phyloP scores from a whole-genome alignment of 2,329 filamentous ascomycete species.

The Neopestalotiopsis rosae region DNA sequence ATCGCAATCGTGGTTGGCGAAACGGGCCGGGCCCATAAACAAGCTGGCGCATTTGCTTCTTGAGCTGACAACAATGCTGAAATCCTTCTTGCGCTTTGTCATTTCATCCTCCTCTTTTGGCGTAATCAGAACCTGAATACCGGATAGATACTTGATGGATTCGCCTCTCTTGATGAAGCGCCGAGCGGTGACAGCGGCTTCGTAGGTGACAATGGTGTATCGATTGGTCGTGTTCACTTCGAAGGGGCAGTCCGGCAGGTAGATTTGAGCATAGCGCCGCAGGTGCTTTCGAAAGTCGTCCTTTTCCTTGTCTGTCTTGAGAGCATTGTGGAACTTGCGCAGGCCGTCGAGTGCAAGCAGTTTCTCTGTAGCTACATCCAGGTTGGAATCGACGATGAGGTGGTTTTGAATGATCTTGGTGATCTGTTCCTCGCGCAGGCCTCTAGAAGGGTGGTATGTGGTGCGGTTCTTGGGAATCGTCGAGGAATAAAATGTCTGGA shows the following conservation, averaged over 20 bases:
- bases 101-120: constrained; percentile 87
- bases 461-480: constrained; percentile 92
- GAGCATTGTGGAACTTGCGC: constrained; percentile 68
- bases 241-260: constrained; percentile 91
- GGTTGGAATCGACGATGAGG: constrained; percentile 77
- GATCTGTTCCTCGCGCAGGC: constrained; percentile 71
- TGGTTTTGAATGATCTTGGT: constrained; percentile 65
- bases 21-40: constrained; percentile 93
- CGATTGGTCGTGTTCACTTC: constrained; percentile 92
- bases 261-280: constrained; percentile 90
- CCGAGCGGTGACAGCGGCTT: constrained; percentile 85
- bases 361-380: constrained; percentile 71
- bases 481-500: constrained; percentile 93
- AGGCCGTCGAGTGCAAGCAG: constrained; percentile 77
- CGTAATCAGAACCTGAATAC: constrained; percentile 91
- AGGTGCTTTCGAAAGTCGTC: constrained; percentile 87
- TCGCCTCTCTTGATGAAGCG: constrained; percentile 81
- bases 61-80: constrained; percentile 94
- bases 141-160: constrained; percentile 86
- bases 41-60: constrained; percentile 88
- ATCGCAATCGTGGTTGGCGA: constrained; percentile 96
- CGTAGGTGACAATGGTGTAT: constrained; percentile 89
- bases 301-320: constrained; percentile 79
- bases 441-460: constrained; percentile 84
- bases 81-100: constrained; percentile 84